A percentile compares a stretch with the other conserved stretches of the same genome.
These are phyloP conservation scores for Ophioceras dolichostomum DNA, from an alignment of 2,329 filamentous ascomycete genomes.

Conservation along the genomic window DNA sequence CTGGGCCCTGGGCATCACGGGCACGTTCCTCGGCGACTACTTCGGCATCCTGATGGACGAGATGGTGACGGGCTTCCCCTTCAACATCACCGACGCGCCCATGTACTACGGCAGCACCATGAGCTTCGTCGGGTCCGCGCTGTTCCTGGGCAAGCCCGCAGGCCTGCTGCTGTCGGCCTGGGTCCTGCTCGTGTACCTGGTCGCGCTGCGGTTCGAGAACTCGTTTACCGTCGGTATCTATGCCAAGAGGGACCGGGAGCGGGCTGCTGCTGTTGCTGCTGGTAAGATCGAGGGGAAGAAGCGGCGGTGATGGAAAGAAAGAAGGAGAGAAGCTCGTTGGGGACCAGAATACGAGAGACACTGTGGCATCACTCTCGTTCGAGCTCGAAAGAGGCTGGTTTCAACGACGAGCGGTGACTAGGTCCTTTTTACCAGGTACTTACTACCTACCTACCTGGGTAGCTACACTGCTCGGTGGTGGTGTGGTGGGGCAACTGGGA, in stretches of 20 bases:
- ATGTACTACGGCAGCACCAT: slow-evolving; percentile 96
- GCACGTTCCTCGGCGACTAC: slow-evolving; percentile 96
- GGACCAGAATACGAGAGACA: not conserved
- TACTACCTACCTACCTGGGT: no score
- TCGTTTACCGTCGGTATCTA: slow-evolving; percentile 93
- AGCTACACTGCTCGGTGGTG: no score
- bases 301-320: slow-evolving; percentile 25
- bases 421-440: no score
- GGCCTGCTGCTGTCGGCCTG: slow-evolving; percentile 64
- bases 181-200: slow-evolving; percentile 66
- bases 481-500: no score
- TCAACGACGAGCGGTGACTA: no score
- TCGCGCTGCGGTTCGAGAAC: slow-evolving; percentile 81
- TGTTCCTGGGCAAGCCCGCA: slow-evolving; percentile 79
- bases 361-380: not conserved
- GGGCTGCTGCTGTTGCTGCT: slow-evolving; percentile 22
- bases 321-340: not conserved
- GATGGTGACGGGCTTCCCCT: slow-evolving; percentile 90
- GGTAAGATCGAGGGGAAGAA: slow-evolving; percentile 33
- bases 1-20: slow-evolving; percentile 84
- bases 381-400: no score
- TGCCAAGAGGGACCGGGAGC: slow-evolving; percentile 61
- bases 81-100: slow-evolving; percentile 79
- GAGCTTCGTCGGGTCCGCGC: slow-evolving; percentile 79
- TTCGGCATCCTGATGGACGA: slow-evolving; percentile 96